Percentiles rank a stretch among this genome's conserved stretches.
These are phyloP conservation scores for Aspergillus tanneri DNA, from an alignment of 2,329 filamentous ascomycete genomes.

Conservation along the genomic window DNA sequence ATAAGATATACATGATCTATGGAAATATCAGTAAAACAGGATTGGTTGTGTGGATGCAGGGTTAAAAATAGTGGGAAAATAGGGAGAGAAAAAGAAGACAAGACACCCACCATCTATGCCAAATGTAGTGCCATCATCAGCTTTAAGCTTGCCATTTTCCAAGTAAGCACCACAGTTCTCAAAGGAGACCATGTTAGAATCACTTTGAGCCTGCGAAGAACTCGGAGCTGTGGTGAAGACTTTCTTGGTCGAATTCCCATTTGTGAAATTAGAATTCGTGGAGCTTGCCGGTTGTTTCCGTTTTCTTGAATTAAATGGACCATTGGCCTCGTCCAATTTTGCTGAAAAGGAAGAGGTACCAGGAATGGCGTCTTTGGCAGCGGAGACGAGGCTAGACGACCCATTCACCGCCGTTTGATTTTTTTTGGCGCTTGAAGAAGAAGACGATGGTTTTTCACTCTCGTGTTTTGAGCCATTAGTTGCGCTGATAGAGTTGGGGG, in stretches of 20 bases:
- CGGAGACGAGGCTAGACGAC: slow-evolving; percentile 22
- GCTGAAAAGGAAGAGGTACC: slow-evolving; percentile 61
- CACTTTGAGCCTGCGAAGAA: slow-evolving; percentile 38
- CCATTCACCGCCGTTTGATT: slow-evolving; percentile 38
- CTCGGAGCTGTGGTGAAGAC: slow-evolving; percentile 38
- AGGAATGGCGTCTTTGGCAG: slow-evolving; percentile 52
- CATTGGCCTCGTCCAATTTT: slow-evolving; percentile 44
- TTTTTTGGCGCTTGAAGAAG: slow-evolving; percentile 41
- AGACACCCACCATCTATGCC: slow-evolving; percentile 74
- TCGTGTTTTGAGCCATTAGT: slow-evolving; percentile 37
- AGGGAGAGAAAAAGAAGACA: slow-evolving; percentile 17
- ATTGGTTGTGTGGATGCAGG: background rate
- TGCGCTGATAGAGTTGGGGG: slow-evolving; percentile 22
- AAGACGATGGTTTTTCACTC: slow-evolving; percentile 39
- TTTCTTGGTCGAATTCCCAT: slow-evolving; percentile 34
- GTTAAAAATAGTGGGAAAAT: slow-evolving; percentile 17
- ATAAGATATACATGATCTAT: slow-evolving; percentile 86
- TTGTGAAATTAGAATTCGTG: slow-evolving; percentile 34
- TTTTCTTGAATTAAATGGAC: slow-evolving; percentile 64
- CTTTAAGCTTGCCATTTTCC: slow-evolving; percentile 74
- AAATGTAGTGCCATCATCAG: slow-evolving; percentile 86
- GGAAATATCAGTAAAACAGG: slow-evolving; percentile 6
- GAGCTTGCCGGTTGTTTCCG: slow-evolving; percentile 68
- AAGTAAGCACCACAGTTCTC: slow-evolving; percentile 67
- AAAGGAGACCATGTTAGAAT: slow-evolving; percentile 89